Base-by-base conservation (phyloP, 2,329 filamentous ascomycete species). In the Neofusicoccum ribis region DNA sequence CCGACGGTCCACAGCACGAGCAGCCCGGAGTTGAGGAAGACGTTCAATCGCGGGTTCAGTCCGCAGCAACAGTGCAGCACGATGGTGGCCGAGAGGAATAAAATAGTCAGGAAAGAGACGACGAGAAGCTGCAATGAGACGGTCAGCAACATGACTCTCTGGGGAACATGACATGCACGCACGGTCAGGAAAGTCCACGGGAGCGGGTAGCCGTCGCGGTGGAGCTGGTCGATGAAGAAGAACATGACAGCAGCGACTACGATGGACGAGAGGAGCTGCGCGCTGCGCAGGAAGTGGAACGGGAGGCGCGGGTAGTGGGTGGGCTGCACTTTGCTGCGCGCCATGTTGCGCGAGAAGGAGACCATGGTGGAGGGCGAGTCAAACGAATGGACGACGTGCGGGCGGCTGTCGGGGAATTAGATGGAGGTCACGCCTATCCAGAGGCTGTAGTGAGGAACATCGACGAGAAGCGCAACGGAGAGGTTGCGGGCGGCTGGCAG, bases 181-280 rank as follows among this genome's bases (percentile, higher is more conserved):
- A 88, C 85, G 67, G 87, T 75, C 17, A 88, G 78, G 70, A 88
- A 88, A 2, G 85, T 85, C 82, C 84, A 88, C 0, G 86, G 86
- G 3, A 85, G 76, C 51, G 78, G 79, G 74, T 82, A 85, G 56
- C 81, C 74, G 67, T 84, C 83, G 50, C 79, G 76, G 20, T 79
- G 79, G 23, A 88, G 79, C 68, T 86, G 82, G 68, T 78, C 82
- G 67, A 85, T 80, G 74, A 88, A 88, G 68, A 83, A 85, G 65
- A 77, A 77, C 73, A 87, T 81, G 59, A 88, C 84, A 36, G 76
- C 78, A 4, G 80, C 80, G 64, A 87, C 85, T 20, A 87, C 77
- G 46, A 84, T 63, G 52, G 78, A 78, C 4, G 80, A 77, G 4
- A 81, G 51, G 11, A 82, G 72, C 69, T 83, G 81, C 15, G 71